Conservation (phyloP, 768 basidiomycete genomes). For the Phylloporus sp. region DNA sequence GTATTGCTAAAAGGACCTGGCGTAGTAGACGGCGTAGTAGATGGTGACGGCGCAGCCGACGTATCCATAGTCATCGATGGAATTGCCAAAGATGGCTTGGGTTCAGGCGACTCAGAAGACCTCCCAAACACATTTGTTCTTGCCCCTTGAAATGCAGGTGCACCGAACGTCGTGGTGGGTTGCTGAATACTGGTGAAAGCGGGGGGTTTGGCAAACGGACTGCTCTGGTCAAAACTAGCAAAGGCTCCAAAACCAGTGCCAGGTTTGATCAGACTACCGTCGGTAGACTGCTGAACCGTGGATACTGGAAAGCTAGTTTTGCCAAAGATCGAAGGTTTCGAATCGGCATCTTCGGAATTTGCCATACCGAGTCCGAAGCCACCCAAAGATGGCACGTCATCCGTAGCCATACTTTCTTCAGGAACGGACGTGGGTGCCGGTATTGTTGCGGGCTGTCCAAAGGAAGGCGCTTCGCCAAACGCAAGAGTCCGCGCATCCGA, state of each 20-base stretch:
- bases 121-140: slow-evolving; percentile 8
- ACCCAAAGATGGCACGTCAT: slow-evolving; percentile 28
- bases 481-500: slow-evolving; percentile 10
- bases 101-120: slow-evolving; percentile 6
- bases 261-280: slow-evolving; percentile 27
- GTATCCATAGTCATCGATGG: slow-evolving; percentile 2
- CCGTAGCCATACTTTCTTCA: slow-evolving; percentile 32
- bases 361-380: slow-evolving; percentile 29
- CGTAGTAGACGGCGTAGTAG: too few species aligned
- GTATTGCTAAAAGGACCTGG: slow-evolving; percentile 30
- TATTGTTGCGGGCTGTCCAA: slow-evolving; percentile 14
- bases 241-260: slow-evolving; percentile 34
- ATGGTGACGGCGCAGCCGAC: slow-evolving; percentile 8
- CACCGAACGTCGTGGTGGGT: slow-evolving; percentile 14
- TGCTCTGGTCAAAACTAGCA: slow-evolving; percentile 20
- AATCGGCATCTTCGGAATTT: slow-evolving; percentile 21
- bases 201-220: slow-evolving; percentile 21
- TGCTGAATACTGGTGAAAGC: slow-evolving; percentile 19
- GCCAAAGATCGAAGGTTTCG: slow-evolving; percentile 32
- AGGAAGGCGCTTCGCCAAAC: slow-evolving; percentile 24
- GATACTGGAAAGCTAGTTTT: slow-evolving; percentile 11
- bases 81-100: slow-evolving; percentile 11
- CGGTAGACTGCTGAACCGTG: slow-evolving; percentile 14
- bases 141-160: slow-evolving; percentile 8
- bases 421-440: slow-evolving; percentile 8